Conservation (phyloP, 257 asterid genomes). For the Craterostigma plantagineum region DNA sequence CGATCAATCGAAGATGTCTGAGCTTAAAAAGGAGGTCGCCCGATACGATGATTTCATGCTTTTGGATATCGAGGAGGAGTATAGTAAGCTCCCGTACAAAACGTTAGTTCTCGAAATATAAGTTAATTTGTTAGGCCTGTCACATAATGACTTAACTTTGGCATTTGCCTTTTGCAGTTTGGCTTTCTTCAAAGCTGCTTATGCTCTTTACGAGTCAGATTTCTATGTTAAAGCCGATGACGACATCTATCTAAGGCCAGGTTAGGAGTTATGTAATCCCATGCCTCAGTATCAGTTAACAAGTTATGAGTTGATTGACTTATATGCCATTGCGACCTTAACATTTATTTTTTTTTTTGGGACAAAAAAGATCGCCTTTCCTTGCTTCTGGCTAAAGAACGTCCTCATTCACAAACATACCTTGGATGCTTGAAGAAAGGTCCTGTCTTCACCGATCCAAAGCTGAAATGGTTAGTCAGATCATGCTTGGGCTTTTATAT, state of each 20-base stretch:
- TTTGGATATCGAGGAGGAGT: conserved; percentile 93
- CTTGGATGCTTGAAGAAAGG: conserved; percentile 98
- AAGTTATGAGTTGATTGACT: too few species aligned
- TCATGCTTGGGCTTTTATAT: conserved; percentile 61
- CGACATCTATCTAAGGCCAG: conserved; percentile 92
- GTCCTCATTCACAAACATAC: conserved; percentile 81
- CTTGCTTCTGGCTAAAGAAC: conserved; percentile 84
- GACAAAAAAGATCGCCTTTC: conserved; percentile 80
- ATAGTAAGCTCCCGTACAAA: conserved; percentile 96
- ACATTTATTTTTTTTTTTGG: too few species aligned
- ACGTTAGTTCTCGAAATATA: conserved; percentile 51
- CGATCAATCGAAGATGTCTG: conserved; percentile 68
- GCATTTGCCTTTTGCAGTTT: conserved; percentile 32
- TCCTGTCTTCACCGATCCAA: conserved; percentile 82
- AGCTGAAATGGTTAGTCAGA: too few species aligned
- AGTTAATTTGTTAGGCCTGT: conserved; percentile 8
- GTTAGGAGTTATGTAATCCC: conserved; percentile 11
- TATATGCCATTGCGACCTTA: too few species aligned
- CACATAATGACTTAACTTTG: conserved; percentile 12
- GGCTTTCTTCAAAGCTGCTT: conserved; percentile 95
- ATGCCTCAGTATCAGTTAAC: background rate
- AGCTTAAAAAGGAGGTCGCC: conserved; percentile 59
- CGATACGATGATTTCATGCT: conserved; percentile 84
- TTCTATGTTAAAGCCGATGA: conserved; percentile 97
- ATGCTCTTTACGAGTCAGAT: conserved; percentile 79